These are phyloP conservation scores for Fabrea salina DNA, from an alignment of 169 alveolate species.

Conservation along the genomic window DNA sequence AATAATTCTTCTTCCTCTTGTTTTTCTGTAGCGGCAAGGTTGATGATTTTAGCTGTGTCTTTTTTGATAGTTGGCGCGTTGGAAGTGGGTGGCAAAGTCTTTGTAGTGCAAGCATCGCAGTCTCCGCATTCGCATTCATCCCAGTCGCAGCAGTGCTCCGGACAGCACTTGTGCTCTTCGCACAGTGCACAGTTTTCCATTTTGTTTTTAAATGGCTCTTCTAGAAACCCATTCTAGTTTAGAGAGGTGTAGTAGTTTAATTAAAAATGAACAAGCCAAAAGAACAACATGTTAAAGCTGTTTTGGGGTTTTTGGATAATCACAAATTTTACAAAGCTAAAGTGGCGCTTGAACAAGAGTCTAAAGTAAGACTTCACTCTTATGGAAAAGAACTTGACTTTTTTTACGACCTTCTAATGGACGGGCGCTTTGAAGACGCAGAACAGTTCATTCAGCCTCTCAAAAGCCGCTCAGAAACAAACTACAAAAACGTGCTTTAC, in stretches of 20 bases:
- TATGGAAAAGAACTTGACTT: conserved; percentile 24
- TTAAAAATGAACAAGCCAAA: too few relatives aligned
- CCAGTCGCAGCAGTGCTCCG: not conserved
- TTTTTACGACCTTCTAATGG: conserved; percentile 8
- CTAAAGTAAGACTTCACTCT: not conserved
- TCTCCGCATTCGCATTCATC: not conserved
- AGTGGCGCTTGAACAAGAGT: conserved; percentile 26
- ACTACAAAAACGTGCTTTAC: conserved; percentile 2
- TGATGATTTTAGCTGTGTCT: too few relatives aligned
- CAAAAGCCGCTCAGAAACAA: not conserved
- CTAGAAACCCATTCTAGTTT: too few relatives aligned
- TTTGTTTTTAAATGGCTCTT: not conserved
- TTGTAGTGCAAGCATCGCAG: not conserved
- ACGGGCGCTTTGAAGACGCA: conserved; percentile 24
- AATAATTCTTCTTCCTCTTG: too few relatives aligned
- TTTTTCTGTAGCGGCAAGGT: too few relatives aligned
- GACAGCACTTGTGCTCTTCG: not conserved
- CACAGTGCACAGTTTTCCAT: not conserved
- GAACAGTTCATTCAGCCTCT: conserved; percentile 24
- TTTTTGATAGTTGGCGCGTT: too few relatives aligned
- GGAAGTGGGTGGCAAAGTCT: too few relatives aligned
- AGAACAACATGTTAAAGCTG: not conserved
- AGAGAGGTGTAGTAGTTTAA: too few relatives aligned
- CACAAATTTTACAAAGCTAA: not conserved
- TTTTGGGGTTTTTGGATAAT: not conserved